phyloP scores from a whole-genome alignment of 2,329 filamentous ascomycete genomes.

The Aspergillus ibericus region DNA sequence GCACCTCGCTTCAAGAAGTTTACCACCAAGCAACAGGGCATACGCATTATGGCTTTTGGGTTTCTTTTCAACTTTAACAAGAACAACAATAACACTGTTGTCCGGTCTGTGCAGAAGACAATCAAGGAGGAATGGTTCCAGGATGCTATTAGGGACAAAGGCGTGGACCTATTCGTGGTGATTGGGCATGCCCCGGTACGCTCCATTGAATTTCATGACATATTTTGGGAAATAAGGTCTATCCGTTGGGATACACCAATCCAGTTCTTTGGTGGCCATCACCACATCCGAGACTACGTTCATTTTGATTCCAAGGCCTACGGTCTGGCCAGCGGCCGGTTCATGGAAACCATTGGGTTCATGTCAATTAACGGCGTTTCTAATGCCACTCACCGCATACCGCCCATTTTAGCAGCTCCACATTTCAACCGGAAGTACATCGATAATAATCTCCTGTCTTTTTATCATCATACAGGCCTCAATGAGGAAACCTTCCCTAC shows the following conservation, averaged over 20 bases:
- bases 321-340: slow-evolving; percentile 82
- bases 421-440: slow-evolving; percentile 81
- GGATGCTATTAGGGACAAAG: slow-evolving; percentile 72
- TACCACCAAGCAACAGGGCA: slow-evolving; percentile 82
- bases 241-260: slow-evolving; percentile 80
- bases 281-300: slow-evolving; percentile 81
- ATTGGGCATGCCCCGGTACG: slow-evolving; percentile 81
- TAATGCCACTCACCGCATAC: slow-evolving; percentile 37
- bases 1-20: slow-evolving; percentile 85
- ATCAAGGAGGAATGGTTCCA: slow-evolving; percentile 88
- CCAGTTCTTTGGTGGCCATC: slow-evolving; percentile 87
- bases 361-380: slow-evolving; percentile 74
- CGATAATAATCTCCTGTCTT: slow-evolving; percentile 86
- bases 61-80: slow-evolving; percentile 93
- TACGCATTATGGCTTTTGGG: slow-evolving; percentile 83
- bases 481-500: slow-evolving; percentile 75
- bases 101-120: slow-evolving; percentile 75
- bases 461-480: slow-evolving; percentile 76
- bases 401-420: slow-evolving; percentile 37
- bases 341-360: slow-evolving; percentile 94
- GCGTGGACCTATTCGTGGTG: slow-evolving; percentile 84
- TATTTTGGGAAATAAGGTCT: slow-evolving; percentile 76
- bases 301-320: slow-evolving; percentile 76
- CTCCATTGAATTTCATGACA: slow-evolving; percentile 73
- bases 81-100: slow-evolving; percentile 86